phyloP scores from a whole-genome alignment of 164 flowering plant genomes.

The Magnolia changhungtana region DNA sequence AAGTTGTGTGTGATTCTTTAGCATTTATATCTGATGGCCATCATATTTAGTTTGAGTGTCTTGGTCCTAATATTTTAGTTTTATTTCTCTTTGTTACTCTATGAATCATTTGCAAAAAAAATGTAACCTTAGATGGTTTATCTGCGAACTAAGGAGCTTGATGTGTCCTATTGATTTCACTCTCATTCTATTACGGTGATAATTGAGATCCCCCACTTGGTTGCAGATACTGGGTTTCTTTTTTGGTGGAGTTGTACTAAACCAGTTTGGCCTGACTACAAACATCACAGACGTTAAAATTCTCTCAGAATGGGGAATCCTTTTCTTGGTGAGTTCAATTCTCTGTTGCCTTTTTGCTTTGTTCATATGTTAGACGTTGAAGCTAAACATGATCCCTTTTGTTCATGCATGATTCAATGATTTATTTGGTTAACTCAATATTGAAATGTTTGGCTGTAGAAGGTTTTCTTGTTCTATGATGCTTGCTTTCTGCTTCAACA shows the following conservation, averaged over 20 bases:
- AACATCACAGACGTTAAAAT: constrained; percentile 92
- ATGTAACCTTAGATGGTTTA: not conserved
- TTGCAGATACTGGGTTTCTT: constrained; percentile 98
- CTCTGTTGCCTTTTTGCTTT: not conserved
- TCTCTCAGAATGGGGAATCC: constrained; percentile 98
- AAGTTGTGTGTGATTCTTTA: not conserved
- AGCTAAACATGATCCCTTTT: too few species aligned
- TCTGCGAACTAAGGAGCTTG: not conserved
- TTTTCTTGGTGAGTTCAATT: constrained; percentile 73
- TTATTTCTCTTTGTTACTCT: not conserved
- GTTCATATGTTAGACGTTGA: too few species aligned
- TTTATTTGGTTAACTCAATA: too few species aligned
- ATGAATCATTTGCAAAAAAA: not conserved
- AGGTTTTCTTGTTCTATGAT: too few species aligned
- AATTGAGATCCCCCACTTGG: constrained; percentile 6
- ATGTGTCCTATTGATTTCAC: not conserved
- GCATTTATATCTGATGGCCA: too few species aligned
- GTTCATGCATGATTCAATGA: too few species aligned
- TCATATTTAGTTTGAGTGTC: too few species aligned
- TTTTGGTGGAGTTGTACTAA: constrained; percentile 89
- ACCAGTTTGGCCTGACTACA: constrained; percentile 89
- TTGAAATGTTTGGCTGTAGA: too few species aligned
- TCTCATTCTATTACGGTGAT: not conserved
- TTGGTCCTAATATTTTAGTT: not conserved
- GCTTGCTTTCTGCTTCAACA: too few species aligned